These are phyloP conservation scores for Atkinsonella texensis DNA, from an alignment of 2,329 filamentous ascomycete genomes.

Conservation along the genomic window DNA sequence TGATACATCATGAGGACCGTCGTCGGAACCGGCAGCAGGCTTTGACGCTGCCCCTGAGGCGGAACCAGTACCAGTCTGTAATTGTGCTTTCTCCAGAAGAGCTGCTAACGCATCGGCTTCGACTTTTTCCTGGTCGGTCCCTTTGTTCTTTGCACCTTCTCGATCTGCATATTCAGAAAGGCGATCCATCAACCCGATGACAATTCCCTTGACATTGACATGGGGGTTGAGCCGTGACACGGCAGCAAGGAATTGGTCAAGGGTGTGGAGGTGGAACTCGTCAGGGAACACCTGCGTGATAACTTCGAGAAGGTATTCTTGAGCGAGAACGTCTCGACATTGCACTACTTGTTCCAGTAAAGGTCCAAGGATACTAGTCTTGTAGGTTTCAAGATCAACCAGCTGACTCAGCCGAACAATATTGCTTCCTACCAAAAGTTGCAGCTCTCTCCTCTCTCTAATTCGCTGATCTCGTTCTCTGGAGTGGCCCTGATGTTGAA, in stretches of 20 bases:
- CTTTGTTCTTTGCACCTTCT: slow-evolving; percentile 60
- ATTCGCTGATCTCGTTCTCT: slow-evolving; percentile 87
- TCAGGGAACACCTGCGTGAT: slow-evolving; percentile 98
- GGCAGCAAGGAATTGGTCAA: slow-evolving; percentile 88
- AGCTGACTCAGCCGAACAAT: slow-evolving; percentile 89
- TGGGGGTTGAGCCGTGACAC: slow-evolving; percentile 89
- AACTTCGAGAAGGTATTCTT: slow-evolving; percentile 95
- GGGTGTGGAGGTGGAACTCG: slow-evolving; percentile 92
- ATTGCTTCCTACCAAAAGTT: slow-evolving; percentile 92
- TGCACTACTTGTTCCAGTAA: slow-evolving; percentile 95
- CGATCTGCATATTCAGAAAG: slow-evolving; percentile 89
- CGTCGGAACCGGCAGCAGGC: slow-evolving; percentile 23
- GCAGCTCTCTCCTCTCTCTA: slow-evolving; percentile 87
- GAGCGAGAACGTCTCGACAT: slow-evolving; percentile 89
- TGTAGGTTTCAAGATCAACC: slow-evolving; percentile 91
- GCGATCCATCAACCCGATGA: slow-evolving; percentile 95
- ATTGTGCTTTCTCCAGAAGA: slow-evolving; percentile 64
- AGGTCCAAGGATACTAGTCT: slow-evolving; percentile 75
- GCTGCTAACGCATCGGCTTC: slow-evolving; percentile 76
- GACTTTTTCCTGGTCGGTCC: slow-evolving; percentile 59
- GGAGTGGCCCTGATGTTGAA: slow-evolving; percentile 96
- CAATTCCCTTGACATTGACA: slow-evolving; percentile 95
- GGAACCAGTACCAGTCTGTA: slow-evolving; percentile 43
- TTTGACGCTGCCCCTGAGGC: slow-evolving; percentile 11
- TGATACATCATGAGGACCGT: slow-evolving; percentile 17